Base-by-base conservation (phyloP, 371 early-diverging fungal genomes). In the Mortierella sp. region DNA sequence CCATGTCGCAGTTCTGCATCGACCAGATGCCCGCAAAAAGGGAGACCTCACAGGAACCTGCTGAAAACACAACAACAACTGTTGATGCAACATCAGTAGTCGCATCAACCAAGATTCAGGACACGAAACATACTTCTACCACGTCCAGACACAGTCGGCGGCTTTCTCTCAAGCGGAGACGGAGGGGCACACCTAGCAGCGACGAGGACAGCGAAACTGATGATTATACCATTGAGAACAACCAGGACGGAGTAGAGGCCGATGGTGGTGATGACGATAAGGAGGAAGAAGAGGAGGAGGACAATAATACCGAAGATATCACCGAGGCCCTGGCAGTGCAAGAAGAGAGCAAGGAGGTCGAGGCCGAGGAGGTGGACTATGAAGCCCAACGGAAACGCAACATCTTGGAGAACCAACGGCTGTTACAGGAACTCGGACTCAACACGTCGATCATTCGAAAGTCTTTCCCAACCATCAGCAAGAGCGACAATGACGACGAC, bases 361-460 rank as follows among this genome's bases (percentile, higher is more conserved):
- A 68, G 13, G 34, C 47, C 38, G 77, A 79, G 44, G 73, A 77
- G 34, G 77, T 73, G 45, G 87, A 86, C 42, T 86, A 86, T 57
- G 87, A 86, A 31, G 47, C 70, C 0, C 82, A 86, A 28, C 80
- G 87, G 28, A 80, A 75, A 70, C 80, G 73, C 45, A 86, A 86
- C 71, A 86, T 86, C 65, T 71, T 78, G n/a, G 73, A 80, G 60
- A 86, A 86, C 60, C 82, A 86, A 45, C 60, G 75, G 42, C 47
- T 86, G 4, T 44, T 86, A 65, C 58, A 77, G 38, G 80, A 86
- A 42, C 87, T 86, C 14, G 87, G 87, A 16, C 78, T 84, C 55
- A 70, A 74, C 28, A 72, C 75, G 1, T 48, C 77, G 44, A 60
- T 70, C 4, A 26, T 71, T n/a, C 70, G 47, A 26, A 68, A 58